Conservation (phyloP, 345 rosid species). For the Streptanthus diversifolius region DNA sequence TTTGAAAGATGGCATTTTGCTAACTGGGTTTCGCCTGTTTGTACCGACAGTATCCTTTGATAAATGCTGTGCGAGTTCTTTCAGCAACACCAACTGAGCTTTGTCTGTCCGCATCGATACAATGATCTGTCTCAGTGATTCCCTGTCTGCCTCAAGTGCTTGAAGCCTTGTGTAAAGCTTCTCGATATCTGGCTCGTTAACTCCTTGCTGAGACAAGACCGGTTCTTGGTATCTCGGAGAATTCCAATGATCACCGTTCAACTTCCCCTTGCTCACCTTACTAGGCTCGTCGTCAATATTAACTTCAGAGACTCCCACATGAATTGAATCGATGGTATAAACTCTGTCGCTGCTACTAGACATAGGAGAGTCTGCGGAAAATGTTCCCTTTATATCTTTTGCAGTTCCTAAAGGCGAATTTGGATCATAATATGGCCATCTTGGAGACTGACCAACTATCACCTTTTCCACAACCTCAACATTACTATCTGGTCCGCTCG, state of each 20-base stretch:
- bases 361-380: slow-evolving; percentile 52
- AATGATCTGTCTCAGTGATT: slow-evolving; percentile 89
- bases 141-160: slow-evolving; percentile 94
- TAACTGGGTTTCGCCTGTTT: slow-evolving; percentile 39
- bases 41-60: slow-evolving; percentile 61
- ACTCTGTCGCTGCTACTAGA: slow-evolving; percentile 54
- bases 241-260: slow-evolving; percentile 41
- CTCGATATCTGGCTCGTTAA: slow-evolving; percentile 67
- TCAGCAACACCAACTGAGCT: slow-evolving; percentile 76
- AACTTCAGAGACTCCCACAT: slow-evolving; percentile 46
- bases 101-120: slow-evolving; percentile 90
- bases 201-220: slow-evolving; percentile 41
- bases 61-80: slow-evolving; percentile 89
- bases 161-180: slow-evolving; percentile 88
- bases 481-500: slow-evolving; percentile 39
- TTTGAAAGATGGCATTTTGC: slow-evolving; percentile 45
- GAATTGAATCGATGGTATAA: slow-evolving; percentile 70
- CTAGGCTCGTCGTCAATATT: slow-evolving; percentile 36
- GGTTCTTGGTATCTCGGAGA: slow-evolving; percentile 46
- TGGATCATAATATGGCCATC: slow-evolving; percentile 41
- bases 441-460: slow-evolving; percentile 69
- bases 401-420: slow-evolving; percentile 46
- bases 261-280: slow-evolving; percentile 15
- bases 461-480: slow-evolving; percentile 51
- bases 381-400: slow-evolving; percentile 43